These are phyloP conservation scores for Saccharomyces hybrid DNA, from an alignment of 1,139 yeast species.

Conservation along the genomic window DNA sequence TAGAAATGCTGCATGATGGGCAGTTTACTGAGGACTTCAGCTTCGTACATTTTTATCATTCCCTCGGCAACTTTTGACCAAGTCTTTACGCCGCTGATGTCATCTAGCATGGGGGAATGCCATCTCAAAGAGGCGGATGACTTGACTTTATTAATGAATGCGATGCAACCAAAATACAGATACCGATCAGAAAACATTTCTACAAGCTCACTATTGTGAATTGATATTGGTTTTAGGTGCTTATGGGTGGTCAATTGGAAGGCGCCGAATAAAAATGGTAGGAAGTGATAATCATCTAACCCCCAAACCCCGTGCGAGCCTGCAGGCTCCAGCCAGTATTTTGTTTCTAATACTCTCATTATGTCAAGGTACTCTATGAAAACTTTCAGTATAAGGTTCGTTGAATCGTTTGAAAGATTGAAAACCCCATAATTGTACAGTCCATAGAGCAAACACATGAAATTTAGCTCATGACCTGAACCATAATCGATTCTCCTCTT, in stretches of 20 bases:
- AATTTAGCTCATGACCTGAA: slow-evolving; percentile 92
- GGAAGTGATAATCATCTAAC: slow-evolving; percentile 88
- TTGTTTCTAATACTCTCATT: slow-evolving; percentile 35
- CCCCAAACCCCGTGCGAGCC: slow-evolving; percentile 98
- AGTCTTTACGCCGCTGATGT: slow-evolving; percentile 81
- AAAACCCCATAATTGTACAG: slow-evolving; percentile 40
- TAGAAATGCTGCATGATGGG: slow-evolving; percentile 92
- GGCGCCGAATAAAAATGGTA: slow-evolving; percentile 84
- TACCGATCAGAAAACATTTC: slow-evolving; percentile 70
- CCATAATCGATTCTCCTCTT: slow-evolving; percentile 88
- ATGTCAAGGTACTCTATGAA: slow-evolving; percentile 43
- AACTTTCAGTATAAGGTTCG: slow-evolving; percentile 51
- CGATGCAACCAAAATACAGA: slow-evolving; percentile 81
- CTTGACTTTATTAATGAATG: slow-evolving; percentile 76
- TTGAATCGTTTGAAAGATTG: slow-evolving; percentile 36
- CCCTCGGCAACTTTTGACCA: slow-evolving; percentile 93
- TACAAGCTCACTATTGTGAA: slow-evolving; percentile 76
- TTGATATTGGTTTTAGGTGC: slow-evolving; percentile 75
- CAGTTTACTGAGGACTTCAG: slow-evolving; percentile 79
- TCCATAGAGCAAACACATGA: slow-evolving; percentile 61
- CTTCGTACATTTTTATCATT: slow-evolving; percentile 91
- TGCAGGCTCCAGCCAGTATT: slow-evolving; percentile 92
- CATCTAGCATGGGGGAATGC: slow-evolving; percentile 98
- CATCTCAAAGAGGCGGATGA: slow-evolving; percentile 75
- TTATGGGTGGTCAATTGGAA: slow-evolving; percentile 75